Conservation (phyloP, 75 land plant genomes). For the Pinus taeda region DNA sequence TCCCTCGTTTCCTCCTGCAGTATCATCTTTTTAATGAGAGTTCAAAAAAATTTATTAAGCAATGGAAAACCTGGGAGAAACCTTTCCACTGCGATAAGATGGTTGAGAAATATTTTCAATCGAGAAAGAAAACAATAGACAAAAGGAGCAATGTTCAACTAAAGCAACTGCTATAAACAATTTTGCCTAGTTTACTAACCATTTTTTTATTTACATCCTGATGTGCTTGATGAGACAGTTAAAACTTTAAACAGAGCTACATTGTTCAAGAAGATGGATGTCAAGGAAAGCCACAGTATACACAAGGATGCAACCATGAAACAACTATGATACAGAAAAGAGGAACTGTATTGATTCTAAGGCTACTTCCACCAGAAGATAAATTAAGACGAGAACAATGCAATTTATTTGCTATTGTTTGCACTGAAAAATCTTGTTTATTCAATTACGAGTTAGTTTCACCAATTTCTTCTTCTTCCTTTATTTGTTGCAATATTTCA, state of each 20-base stretch:
- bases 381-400: not conserved
- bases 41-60: not conserved
- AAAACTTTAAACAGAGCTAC: not conserved
- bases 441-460: not conserved
- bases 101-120: not conserved
- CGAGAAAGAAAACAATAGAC: not conserved
- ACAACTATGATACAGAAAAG: not conserved
- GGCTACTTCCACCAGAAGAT: not conserved
- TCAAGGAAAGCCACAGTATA: not conserved
- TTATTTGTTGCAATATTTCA: not conserved
- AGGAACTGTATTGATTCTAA: not conserved
- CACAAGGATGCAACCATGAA: not conserved
- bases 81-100: too few relatives aligned
- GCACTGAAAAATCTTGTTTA: not conserved
- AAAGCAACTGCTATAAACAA: not conserved
- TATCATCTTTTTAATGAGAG: slow-evolving; percentile 19
- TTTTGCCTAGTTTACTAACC: not conserved
- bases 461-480: not conserved
- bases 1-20: slow-evolving; percentile 21
- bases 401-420: not conserved
- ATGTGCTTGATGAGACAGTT: not conserved
- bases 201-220: not conserved
- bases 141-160: not conserved
- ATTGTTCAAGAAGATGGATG: not conserved
- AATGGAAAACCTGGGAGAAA: too few relatives aligned